A percentile compares a stretch with the other conserved stretches of the same genome.
phyloP scores from a whole-genome alignment of 441 rosid species.

The Adansonia grandidieri region DNA sequence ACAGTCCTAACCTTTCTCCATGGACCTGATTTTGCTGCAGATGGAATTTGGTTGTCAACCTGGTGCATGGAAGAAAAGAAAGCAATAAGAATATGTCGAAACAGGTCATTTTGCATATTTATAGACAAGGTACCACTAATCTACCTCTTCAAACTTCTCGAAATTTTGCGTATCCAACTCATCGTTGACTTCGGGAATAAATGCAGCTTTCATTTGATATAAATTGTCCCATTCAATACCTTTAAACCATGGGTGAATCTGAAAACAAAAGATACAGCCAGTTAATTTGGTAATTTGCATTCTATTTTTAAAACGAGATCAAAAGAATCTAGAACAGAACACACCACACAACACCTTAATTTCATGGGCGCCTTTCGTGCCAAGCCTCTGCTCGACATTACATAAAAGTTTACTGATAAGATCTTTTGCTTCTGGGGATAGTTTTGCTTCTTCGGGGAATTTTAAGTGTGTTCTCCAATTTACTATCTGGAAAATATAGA shows the following conservation, averaged over 20 bases:
- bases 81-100: conserved; percentile 15
- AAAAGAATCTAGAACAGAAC: conserved; percentile 38
- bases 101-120: conserved; percentile 12
- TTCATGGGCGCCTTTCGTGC: conserved; percentile 87
- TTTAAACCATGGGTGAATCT: conserved; percentile 89
- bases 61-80: conserved; percentile 34
- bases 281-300: conserved; percentile 21
- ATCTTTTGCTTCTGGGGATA: conserved; percentile 89
- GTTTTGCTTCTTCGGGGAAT: conserved; percentile 90
- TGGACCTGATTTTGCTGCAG: conserved; percentile 83
- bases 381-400: conserved; percentile 88
- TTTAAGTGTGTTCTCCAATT: conserved; percentile 92
- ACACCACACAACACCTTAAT: conserved; percentile 73
- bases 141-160: conserved; percentile 96
- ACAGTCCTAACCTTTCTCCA: conserved; percentile 83
- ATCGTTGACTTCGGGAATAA: conserved; percentile 90
- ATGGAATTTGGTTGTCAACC: conserved; percentile 70
- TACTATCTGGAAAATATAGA: conserved; percentile 66
- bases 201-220: conserved; percentile 90
- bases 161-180: conserved; percentile 95
- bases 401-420: conserved; percentile 83
- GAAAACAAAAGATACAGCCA: conserved; percentile 35
- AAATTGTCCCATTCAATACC: conserved; percentile 84
- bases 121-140: conserved; percentile 14
- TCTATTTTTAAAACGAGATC: background rate